A percentile compares a stretch with the other conserved stretches of the same genome.
These are phyloP conservation scores for Stephanocyclus meneghinianus DNA, from an alignment of 352 stramenopile species.

Conservation along the genomic window DNA sequence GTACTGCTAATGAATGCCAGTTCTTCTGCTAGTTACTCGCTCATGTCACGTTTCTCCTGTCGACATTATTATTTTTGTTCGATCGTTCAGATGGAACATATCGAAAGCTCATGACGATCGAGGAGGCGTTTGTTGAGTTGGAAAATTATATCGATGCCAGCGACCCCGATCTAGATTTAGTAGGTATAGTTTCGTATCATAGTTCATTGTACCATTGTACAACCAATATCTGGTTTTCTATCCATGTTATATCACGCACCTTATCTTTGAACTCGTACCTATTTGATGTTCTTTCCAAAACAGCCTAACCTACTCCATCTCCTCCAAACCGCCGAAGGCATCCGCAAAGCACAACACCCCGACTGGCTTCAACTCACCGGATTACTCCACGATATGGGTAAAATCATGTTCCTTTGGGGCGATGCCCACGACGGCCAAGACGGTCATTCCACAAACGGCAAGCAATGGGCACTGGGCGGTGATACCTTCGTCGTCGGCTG, in stretches of 20 bases:
- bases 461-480: slow-evolving; percentile 91
- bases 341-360: slow-evolving; percentile 86
- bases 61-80: too few relatives aligned
- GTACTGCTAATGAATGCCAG: too few relatives aligned
- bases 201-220: too few relatives aligned
- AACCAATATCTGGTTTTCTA: too few relatives aligned
- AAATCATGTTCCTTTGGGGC: slow-evolving; percentile 93
- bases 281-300: too few relatives aligned
- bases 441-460: slow-evolving; percentile 76
- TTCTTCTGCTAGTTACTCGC: too few relatives aligned
- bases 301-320: slow-evolving; percentile 89
- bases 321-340: slow-evolving; percentile 91
- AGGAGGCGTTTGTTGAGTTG: slow-evolving; percentile 88
- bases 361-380: slow-evolving; percentile 91
- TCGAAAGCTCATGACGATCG: slow-evolving; percentile 88
- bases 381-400: slow-evolving; percentile 91
- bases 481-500: slow-evolving; percentile 92
- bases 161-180: slow-evolving; percentile 86
- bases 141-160: slow-evolving; percentile 91
- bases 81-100: slow-evolving; percentile 46
- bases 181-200: background rate
- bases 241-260: too few relatives aligned
- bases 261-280: too few relatives aligned
- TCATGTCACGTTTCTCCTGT: too few relatives aligned
- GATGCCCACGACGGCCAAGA: slow-evolving; percentile 86